phyloP scores from a whole-genome alignment of 495 filamentous ascomycete genomes.

The Diplogelasinospora grovesii region DNA sequence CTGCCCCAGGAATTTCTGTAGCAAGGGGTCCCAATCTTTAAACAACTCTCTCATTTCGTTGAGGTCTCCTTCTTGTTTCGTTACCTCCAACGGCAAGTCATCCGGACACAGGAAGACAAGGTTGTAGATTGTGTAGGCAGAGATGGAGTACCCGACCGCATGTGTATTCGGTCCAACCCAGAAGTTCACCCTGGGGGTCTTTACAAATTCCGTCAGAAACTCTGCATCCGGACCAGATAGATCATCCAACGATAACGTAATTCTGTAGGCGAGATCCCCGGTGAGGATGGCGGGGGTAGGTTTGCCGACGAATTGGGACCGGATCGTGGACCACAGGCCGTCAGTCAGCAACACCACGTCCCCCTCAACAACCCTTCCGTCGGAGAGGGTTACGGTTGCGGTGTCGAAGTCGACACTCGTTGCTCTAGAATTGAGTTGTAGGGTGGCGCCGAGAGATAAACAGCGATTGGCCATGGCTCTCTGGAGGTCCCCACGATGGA shows the following conservation, averaged over 20 bases:
- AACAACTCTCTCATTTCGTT: constrained; percentile 47
- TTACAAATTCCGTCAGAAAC: constrained; percentile 36
- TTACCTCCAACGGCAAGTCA: constrained; percentile 39
- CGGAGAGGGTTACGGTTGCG: constrained; percentile 29
- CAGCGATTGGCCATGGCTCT: constrained; percentile 35
- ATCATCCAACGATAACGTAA: constrained; percentile 44
- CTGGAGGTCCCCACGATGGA: constrained; percentile 52
- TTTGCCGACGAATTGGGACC: constrained; percentile 37
- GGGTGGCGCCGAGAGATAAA: constrained; percentile 33
- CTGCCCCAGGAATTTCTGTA: constrained; percentile 39
- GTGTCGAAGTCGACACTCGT: constrained; percentile 32
- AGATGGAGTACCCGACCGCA: constrained; percentile 52
- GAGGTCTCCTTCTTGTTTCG: constrained; percentile 35
- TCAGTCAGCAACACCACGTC: constrained; percentile 51
- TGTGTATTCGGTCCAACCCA: constrained; percentile 60
- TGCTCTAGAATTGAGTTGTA: constrained; percentile 31
- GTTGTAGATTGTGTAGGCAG: constrained; percentile 47
- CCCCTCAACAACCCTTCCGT: constrained; percentile 29
- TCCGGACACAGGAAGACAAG: constrained; percentile 51
- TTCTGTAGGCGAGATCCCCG: constrained; percentile 57
- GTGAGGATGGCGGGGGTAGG: constrained; percentile 42
- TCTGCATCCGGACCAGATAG: constrained; percentile 39
- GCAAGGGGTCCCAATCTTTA: constrained; percentile 45
- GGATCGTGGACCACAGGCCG: constrained; percentile 47
- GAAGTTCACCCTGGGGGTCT: constrained; percentile 56